These are phyloP conservation scores for Zygosaccharomyces pseudobailii DNA, from an alignment of 1,139 yeast species.

Conservation along the genomic window DNA sequence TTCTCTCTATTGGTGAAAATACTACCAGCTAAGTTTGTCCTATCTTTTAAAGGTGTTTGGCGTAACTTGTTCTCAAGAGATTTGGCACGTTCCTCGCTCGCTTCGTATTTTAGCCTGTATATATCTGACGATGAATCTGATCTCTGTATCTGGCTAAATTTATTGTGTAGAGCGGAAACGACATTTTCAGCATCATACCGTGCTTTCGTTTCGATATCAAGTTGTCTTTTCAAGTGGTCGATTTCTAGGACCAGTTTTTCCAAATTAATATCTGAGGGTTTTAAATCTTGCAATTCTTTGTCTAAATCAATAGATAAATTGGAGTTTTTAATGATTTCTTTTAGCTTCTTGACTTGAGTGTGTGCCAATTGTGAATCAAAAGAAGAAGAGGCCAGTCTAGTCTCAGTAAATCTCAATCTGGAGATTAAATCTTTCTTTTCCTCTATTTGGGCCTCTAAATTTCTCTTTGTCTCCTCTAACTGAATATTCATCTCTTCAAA, in stretches of 20 bases:
- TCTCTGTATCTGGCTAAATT: constrained; percentile 30
- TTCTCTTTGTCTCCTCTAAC: constrained; percentile 50
- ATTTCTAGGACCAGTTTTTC: constrained; percentile 36
- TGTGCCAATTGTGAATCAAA: constrained; percentile 46
- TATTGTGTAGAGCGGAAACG: constrained; percentile 30
- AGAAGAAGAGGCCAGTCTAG: constrained; percentile 49
- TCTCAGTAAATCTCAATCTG: constrained; percentile 54
- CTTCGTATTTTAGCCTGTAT: constrained; percentile 38
- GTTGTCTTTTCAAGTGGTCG: constrained; percentile 39
- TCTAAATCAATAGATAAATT: constrained; percentile 31
- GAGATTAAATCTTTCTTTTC: constrained; percentile 52
- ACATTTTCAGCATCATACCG: constrained; percentile 32
- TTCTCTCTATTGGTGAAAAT: constrained; percentile 29
- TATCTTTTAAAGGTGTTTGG: constrained; percentile 31
- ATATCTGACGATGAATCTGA: constrained; percentile 30
- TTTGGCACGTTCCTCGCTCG: constrained; percentile 43
- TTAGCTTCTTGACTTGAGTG: constrained; percentile 39
- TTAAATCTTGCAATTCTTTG: constrained; percentile 20
- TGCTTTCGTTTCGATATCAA: constrained; percentile 35
- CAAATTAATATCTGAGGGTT: constrained; percentile 28
- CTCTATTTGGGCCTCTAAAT: constrained; percentile 47
- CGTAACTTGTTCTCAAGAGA: constrained; percentile 41
- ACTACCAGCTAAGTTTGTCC: constrained; percentile 27
- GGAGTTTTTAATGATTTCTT: constrained; percentile 27
- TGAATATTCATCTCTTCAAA: constrained; percentile 49